Percentiles rank a stretch among this genome's conserved stretches.
Conservation (phyloP, 2,329 filamentous ascomycete species). For the Xylariomycetidae sp. region DNA sequence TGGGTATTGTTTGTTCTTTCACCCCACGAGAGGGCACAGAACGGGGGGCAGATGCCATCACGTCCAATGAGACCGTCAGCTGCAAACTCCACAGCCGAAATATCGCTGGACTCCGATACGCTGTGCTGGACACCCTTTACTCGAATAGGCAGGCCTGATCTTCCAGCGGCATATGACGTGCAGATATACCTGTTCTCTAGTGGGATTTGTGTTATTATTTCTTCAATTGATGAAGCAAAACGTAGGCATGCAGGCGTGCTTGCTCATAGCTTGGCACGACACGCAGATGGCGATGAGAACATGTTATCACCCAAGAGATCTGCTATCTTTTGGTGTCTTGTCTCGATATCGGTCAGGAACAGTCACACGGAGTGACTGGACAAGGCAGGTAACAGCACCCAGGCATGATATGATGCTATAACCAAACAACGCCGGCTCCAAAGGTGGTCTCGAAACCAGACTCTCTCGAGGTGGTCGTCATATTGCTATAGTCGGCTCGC, state of each 20-base stretch:
- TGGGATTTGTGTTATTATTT: conserved; percentile 17
- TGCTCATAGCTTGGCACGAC: background rate
- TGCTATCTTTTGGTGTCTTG: conserved; percentile 1
- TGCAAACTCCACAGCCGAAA: conserved; percentile 6
- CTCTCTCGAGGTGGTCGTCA: too few relatives aligned
- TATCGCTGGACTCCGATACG: conserved; percentile 11
- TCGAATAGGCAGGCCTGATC: conserved; percentile 23
- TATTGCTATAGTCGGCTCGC: too few relatives aligned
- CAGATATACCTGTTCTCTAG: conserved; percentile 16
- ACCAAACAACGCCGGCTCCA: too few relatives aligned
- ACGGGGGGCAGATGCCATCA: too few relatives aligned
- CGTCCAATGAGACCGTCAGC: conserved; percentile 11
- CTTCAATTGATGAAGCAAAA: too few relatives aligned
- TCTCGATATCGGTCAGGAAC: conserved; percentile 20
- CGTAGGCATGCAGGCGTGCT: background rate
- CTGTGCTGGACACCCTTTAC: too few relatives aligned
- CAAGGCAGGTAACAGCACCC: conserved; percentile 19
- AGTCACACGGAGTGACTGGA: conserved; percentile 20
- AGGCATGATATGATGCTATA: conserved; percentile 16
- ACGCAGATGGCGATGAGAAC: conserved; percentile 4
- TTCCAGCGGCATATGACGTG: conserved; percentile 24
- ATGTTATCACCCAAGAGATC: conserved; percentile 16
- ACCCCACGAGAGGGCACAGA: too few relatives aligned
- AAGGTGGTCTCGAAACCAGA: too few relatives aligned
- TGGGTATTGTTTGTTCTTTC: conserved; percentile 6